phyloP scores from a whole-genome alignment of 2,329 filamentous ascomycete species.

The Fusarium begoniae region DNA sequence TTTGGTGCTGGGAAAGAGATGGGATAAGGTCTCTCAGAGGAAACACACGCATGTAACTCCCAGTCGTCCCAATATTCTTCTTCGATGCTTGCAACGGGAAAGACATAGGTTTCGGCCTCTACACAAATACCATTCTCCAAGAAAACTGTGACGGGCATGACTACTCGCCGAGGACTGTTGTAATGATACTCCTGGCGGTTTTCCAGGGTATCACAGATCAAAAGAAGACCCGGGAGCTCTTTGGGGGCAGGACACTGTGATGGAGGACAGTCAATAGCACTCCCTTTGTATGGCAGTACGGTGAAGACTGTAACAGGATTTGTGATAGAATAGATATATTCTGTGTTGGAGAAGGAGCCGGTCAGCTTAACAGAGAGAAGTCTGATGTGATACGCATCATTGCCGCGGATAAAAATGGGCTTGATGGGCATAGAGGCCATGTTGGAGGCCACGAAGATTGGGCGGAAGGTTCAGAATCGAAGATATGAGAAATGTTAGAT shows the following conservation, averaged over 20 bases:
- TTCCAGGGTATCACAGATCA: neutral
- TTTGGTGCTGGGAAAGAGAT: neutral
- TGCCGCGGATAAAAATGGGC: neutral
- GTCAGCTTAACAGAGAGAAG: neutral
- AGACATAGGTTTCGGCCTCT: neutral
- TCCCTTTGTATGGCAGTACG: neutral
- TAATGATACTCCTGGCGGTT: neutral
- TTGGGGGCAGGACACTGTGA: neutral
- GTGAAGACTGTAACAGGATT: neutral
- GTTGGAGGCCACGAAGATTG: fast-evolving
- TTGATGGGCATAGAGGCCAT: neutral
- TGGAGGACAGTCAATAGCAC: neutral
- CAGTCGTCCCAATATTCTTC: neutral
- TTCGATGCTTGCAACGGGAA: neutral
- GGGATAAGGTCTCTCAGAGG: neutral
- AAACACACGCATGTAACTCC: neutral
- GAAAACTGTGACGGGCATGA: neutral
- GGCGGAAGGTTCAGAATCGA: neutral
- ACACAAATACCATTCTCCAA: neutral
- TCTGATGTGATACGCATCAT: too few relatives aligned
- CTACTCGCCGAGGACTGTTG: neutral
- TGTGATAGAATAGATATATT: neutral
- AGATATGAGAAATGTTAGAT: neutral
- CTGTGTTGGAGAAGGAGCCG: neutral
- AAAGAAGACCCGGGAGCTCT: neutral